Evolutionary conservation across 192 early-diverging fungal species (phyloP).

Genomic region (Podochytrium sp.): DNA sequence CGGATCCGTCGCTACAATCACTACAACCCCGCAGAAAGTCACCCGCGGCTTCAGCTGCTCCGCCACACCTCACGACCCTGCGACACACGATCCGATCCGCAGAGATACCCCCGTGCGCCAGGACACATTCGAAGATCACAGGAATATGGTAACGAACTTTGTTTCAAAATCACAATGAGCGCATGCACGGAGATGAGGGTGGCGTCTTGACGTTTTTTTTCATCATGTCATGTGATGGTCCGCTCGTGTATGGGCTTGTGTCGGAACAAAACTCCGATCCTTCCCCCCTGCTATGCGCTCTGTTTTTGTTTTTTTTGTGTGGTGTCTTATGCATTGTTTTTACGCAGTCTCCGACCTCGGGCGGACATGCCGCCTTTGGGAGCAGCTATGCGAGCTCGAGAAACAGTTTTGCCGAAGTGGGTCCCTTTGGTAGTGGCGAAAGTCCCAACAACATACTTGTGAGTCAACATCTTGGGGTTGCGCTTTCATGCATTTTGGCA

Average conservation of each 20-base stretch:
- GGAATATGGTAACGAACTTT: too few species aligned
- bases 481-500: background rate
- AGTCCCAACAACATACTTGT: too few species aligned
- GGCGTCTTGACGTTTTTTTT: background rate
- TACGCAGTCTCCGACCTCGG: too few species aligned
- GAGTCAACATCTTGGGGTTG: background rate
- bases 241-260: too few species aligned
- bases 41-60: slow-evolving; percentile 15
- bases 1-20: slow-evolving; percentile 27
- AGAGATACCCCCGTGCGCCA: too few species aligned
- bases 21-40: slow-evolving; percentile 27
- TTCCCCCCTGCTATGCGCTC: too few species aligned
- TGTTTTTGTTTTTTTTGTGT: too few species aligned
- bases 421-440: background rate
- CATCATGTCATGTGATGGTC: too few species aligned
- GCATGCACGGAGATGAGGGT: background rate
- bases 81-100: background rate
- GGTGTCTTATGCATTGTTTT: too few species aligned
- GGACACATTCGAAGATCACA: too few species aligned
- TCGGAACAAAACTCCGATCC: too few species aligned
- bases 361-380: background rate
- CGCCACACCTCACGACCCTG: background rate
- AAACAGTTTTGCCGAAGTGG: background rate
- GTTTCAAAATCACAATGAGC: too few species aligned
- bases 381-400: background rate